Conservation (phyloP, 1,284 basidiomycete genomes). For the Leucocoprinus gongylophorus region DNA sequence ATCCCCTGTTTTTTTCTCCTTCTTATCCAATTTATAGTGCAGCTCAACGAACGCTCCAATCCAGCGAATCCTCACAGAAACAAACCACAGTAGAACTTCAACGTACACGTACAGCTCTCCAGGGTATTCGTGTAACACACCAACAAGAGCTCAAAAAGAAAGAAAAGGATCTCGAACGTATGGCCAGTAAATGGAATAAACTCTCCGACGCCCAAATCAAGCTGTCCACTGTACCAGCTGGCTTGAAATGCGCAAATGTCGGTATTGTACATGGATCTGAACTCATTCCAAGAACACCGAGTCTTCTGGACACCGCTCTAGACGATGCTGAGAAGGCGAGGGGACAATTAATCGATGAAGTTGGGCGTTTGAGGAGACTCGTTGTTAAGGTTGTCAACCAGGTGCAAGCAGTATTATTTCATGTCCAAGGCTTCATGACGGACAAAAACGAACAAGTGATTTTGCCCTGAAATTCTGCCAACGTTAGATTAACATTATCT, state of each 20-base stretch:
- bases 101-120: slow-evolving; percentile 55
- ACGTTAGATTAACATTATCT: slow-evolving; percentile 10
- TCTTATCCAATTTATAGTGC: slow-evolving; percentile 33
- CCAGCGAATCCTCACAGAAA: slow-evolving; percentile 59
- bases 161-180: slow-evolving; percentile 76
- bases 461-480: slow-evolving; percentile 5
- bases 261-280: slow-evolving; percentile 43
- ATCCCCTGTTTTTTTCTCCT: neutral
- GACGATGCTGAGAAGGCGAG: slow-evolving; percentile 69
- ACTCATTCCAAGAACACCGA: slow-evolving; percentile 42
- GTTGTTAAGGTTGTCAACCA: slow-evolving; percentile 66
- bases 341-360: slow-evolving; percentile 63
- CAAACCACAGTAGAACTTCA: slow-evolving; percentile 62
- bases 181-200: slow-evolving; percentile 71
- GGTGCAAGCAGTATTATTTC: slow-evolving; percentile 49
- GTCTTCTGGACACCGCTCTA: slow-evolving; percentile 63
- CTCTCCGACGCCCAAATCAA: slow-evolving; percentile 61
- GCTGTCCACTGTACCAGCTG: slow-evolving; percentile 37
- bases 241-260: slow-evolving; percentile 52
- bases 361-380: slow-evolving; percentile 60
- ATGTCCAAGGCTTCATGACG: slow-evolving; percentile 31
- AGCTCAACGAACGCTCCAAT: slow-evolving; percentile 46
- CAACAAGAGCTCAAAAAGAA: slow-evolving; percentile 73
- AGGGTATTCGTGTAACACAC: slow-evolving; percentile 58
- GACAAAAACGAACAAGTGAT: slow-evolving; percentile 40